A percentile compares a stretch with the other conserved stretches of the same genome.
Evolutionary conservation across 164 flowering plant species (phyloP).

Genomic region (Magnolia officinalis): DNA sequence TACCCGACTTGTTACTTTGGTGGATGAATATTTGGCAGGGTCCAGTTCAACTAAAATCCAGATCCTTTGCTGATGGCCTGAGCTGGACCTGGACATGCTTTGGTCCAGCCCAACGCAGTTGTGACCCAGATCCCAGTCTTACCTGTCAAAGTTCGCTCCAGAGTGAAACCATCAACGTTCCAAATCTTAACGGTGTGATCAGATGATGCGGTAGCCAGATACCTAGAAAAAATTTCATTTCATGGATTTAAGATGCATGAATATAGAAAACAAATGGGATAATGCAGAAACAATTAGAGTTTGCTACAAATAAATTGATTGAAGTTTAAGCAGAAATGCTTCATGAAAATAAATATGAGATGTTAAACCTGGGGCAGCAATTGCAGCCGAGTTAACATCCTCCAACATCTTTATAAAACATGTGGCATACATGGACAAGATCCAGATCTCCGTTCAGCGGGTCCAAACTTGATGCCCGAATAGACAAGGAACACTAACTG

Average conservation of each 20-base stretch:
- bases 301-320: neutral
- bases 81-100: neutral
- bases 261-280: neutral
- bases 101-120: neutral
- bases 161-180: constrained; percentile 92
- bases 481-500: neutral
- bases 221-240: constrained; percentile 37
- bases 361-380: neutral
- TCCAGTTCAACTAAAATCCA: too few relatives aligned
- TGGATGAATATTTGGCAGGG: too few relatives aligned
- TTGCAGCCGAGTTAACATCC: neutral
- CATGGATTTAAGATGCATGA: neutral
- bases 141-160: constrained; percentile 83
- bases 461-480: neutral
- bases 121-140: neutral
- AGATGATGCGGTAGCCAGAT: constrained; percentile 93
- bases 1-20: neutral
- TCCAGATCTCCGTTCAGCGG: neutral
- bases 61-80: neutral
- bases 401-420: neutral
- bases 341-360: neutral
- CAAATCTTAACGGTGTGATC: constrained; percentile 94
- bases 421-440: neutral
- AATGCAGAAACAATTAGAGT: neutral
- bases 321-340: neutral